Evolutionary conservation across 768 basidiomycete species (phyloP), one percentile per base, ranked within the genome.

Genomic region (Brasilioporus rufonigricans): DNA sequence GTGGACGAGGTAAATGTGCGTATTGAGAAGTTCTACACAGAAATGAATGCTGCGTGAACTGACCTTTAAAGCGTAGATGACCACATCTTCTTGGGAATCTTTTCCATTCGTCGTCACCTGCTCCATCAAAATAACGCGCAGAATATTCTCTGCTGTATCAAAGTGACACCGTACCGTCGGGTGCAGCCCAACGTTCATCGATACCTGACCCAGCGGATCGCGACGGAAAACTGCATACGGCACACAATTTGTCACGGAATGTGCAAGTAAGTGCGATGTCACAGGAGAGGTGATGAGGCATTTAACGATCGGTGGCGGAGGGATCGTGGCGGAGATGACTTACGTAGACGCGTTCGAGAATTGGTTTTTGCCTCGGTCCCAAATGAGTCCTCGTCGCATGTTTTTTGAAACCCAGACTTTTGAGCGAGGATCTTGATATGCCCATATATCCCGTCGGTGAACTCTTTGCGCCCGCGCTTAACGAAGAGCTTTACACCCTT

Each of bases 51-150:
- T 13, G 18, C 43, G 12, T 29, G 52, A 32, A 8, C 73, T 3
- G 48, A 85, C 86, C 81, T 84, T 87, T 44, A 88, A 61, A 2
- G 83, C 86, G 60, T 88, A 87, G 5, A 87, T 68, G 12, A 83
- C 80, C 12, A 86, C 59, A 50, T 84, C 80, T 56, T 65, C 61
- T 57, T 63, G 64, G 51, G 56, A 14, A 54, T 56, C 36, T 48
- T 66, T 38, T 33, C 60, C 59, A 26, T 69, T 71, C 48, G 58
- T 41, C 58, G 52, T 69, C 23, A 72, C 56, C 9, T 72, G 66
- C 65, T 86, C 84, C 60, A 80, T 82, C 49, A 82, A 63, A 26
- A 82, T 73, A 7, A 87, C 65, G 21, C 84, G 80, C 33, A 87
- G 67, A 10, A 80, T 74, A 47, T 75, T 76, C 54, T 86, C 85